Evolutionary conservation across 768 basidiomycete genomes (phyloP).

Genomic region (Glaciozyma martinii): DNA sequence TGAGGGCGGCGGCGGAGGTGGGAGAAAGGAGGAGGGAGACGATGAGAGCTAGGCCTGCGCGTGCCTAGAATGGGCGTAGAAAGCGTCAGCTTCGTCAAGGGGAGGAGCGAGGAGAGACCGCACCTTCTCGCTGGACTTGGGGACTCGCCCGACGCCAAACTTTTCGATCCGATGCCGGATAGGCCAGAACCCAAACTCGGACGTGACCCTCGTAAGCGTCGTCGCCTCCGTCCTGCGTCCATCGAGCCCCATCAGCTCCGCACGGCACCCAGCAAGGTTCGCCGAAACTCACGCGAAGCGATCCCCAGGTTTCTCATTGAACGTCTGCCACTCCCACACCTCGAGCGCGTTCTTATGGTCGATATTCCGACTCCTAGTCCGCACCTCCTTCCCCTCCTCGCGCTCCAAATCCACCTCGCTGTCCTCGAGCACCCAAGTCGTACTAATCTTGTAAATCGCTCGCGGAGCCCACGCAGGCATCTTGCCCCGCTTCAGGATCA

Average conservation of each 20-base stretch:
- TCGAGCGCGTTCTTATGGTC: conserved; percentile 93
- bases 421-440: conserved; percentile 91
- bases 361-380: conserved; percentile 75
- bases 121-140: conserved; percentile 17
- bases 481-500: conserved; percentile 86
- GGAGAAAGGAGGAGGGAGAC: conserved; percentile 22
- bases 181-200: conserved; percentile 31
- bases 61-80: conserved; percentile 4
- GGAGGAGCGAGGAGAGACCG: background rate
- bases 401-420: conserved; percentile 71
- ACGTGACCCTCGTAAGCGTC: conserved; percentile 21
- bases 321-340: conserved; percentile 55
- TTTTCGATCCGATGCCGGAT: conserved; percentile 22
- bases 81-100: background rate
- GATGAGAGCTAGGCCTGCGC: conserved; percentile 23
- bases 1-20: conserved; percentile 1
- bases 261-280: background rate
- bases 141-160: conserved; percentile 12
- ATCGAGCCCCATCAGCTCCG: background rate
- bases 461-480: conserved; percentile 83
- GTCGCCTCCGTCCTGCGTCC: conserved; percentile 12
- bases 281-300: background rate
- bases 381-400: conserved; percentile 44
- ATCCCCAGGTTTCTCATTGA: conserved; percentile 2
- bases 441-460: conserved; percentile 70